Evolutionary conservation across 2,329 filamentous ascomycete species (phyloP), one percentile per base, ranked within the genome.

Genomic region (Lithohypha guttulata): DNA sequence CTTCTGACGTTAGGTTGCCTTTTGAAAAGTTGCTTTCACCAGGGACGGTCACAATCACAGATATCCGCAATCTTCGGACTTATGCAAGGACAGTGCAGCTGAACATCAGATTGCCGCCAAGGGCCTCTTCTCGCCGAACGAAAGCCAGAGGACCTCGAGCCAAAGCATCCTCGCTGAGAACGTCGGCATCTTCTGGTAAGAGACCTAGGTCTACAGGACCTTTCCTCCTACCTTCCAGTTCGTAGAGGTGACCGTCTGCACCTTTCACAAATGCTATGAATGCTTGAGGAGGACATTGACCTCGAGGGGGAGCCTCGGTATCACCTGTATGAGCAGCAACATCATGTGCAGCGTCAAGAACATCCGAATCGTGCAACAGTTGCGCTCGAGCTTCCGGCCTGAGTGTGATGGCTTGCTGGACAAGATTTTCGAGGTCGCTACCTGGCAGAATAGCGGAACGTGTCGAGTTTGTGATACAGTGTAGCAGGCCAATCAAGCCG

Each of bases 401-500:
- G 21, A 73, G 61, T 1, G 62, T 63, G 7, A 69, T 50, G 0
- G 67, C 64, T 3, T 59, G 51, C 11, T 59, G 52, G n/a, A 64
- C 52, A 3, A 77, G 57, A 10, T 51, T 51, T n/a, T 62, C 65
- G 3, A 75, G 54, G 1, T 57, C 53, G 1, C 66, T 69, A 2
- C 53, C 64, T 0, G 61, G 54, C 2, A 44, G 41, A 41, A 77
- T 61, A 42, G 62, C 60, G 10, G 59, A 51, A 15, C 54, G 54
- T 2, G 62, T 64, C 2, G 59, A 55, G 50, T 77, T 78, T 33
- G 63, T 58, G 15, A 75, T 48, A 43, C 63, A 62, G 51, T 77
- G 73, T 2, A 77, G 54, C 1, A 76, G 54, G 2, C 67, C 71
- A 43, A 77, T 75, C n/a, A 70, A 58, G 0, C 73, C 74, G 48